Base-by-base conservation (phyloP, 306 rosid species). In the Pyrus betulifolia region DNA sequence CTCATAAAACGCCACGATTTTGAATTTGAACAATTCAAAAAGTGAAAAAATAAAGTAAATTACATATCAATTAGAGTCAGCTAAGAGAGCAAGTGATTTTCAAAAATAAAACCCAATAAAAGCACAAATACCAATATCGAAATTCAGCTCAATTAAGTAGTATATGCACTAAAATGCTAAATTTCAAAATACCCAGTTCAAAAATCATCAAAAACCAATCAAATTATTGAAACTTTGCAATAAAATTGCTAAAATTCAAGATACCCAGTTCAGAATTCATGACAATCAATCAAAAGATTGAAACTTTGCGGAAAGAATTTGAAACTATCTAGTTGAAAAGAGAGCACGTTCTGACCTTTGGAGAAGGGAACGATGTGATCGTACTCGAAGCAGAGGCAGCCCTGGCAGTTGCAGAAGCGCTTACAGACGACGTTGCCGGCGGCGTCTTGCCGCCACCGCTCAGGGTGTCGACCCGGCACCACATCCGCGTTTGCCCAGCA, bases 301-400 rank as follows among this genome's bases (percentile, higher is more conserved):
- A 69, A 11, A 65, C 46, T 55, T 52, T 70, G 44, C 27, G 38
- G 28, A 30, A 33, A 67, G 33, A 11, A 21, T 52, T n/a, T 19
- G 42, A 58, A 17, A 72, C 58, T 62, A 27, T 9, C 12, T 1
- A 19, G 40, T 11, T 4, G 21, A 55, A 45, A 33, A 68, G 31
- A 7, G 6, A 57, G 18, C 22, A 79, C 38, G 14, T 11, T 22
- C 19, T 28, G 82, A 90, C 96, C 97, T 92, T 92, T 95, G 27
- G 98, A 92, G 77, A 79, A 95, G 35, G 97, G 98, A 28, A 92
- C 69, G 79, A 89, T 92, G 79, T 95, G 98, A 72, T 95, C 97
- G 77, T 90, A 92, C 89, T 95, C 93, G 69, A 90, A 95, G 87
- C 97, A 95, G 83, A 95, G 98, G 82, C 96, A 92, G 49, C 97